A percentile compares a stretch with the other conserved stretches of the same genome.
Evolutionary conservation across 1,139 yeast species (phyloP).

Genomic region (Suhomyces wounanorum): DNA sequence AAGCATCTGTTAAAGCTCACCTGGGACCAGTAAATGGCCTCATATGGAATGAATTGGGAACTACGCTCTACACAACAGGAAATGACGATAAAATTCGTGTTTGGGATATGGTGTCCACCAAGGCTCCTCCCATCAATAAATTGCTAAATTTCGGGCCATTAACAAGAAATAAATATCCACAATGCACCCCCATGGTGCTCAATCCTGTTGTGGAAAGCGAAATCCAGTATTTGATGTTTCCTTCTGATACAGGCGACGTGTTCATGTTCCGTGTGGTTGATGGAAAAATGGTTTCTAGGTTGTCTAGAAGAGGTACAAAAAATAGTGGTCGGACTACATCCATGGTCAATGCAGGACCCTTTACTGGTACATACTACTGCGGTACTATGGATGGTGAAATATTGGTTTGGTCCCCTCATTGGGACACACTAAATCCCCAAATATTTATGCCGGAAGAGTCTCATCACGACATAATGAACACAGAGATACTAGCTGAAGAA

Average conservation of each 20-base stretch:
- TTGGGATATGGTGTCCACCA: conserved; percentile 62
- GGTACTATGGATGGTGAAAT: conserved; percentile 65
- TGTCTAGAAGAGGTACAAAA: conserved; percentile 40
- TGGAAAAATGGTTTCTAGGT: conserved; percentile 61
- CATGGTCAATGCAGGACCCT: conserved; percentile 50
- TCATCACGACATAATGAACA: not conserved
- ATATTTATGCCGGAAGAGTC: conserved; percentile 10
- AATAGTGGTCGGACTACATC: conserved; percentile 48
- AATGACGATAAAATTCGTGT: conserved; percentile 74
- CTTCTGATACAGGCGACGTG: conserved; percentile 80
- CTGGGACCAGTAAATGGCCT: conserved; percentile 75
- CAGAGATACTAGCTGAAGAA: conserved; percentile 11
- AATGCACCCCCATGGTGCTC: conserved; percentile 46
- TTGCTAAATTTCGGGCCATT: conserved; percentile 78
- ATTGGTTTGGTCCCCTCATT: conserved; percentile 49
- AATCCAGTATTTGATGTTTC: conserved; percentile 61
- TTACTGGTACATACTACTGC: conserved; percentile 45
- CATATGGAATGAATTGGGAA: conserved; percentile 67
- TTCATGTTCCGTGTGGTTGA: conserved; percentile 61
- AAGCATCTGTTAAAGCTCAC: conserved; percentile 60
- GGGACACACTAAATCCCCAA: conserved; percentile 21
- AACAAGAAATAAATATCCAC: conserved; percentile 63
- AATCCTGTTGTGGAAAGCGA: conserved; percentile 51
- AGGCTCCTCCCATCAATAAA: conserved; percentile 56
- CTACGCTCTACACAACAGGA: conserved; percentile 62